These are phyloP conservation scores for Heliocybe sulcata DNA, from an alignment of 1,284 basidiomycete species.

Conservation along the genomic window DNA sequence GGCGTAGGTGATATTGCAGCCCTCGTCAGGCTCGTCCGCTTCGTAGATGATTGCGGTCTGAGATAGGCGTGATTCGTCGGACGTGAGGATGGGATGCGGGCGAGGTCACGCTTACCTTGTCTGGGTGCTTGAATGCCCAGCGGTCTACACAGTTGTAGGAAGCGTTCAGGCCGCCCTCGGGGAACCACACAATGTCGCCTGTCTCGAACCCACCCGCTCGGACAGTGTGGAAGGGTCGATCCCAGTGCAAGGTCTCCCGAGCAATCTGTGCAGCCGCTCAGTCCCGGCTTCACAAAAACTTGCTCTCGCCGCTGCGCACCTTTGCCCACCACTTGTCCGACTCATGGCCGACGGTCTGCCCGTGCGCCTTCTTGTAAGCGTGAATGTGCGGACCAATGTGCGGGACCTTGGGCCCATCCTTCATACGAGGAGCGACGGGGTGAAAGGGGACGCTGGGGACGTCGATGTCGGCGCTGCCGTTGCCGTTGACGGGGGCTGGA, in stretches of 20 bases:
- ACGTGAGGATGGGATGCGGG: conserved; percentile 1
- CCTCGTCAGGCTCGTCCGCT: conserved; percentile 89
- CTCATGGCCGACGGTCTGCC: conserved; percentile 64
- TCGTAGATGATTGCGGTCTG: conserved; percentile 97
- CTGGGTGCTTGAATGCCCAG: conserved; percentile 87
- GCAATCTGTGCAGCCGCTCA: conserved; percentile 50
- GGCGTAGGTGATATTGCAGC: conserved; percentile 72
- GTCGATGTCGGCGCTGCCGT: conserved; percentile 17
- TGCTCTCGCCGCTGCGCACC: conserved; percentile 32
- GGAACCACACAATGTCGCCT: conserved; percentile 95
- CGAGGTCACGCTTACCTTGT: conserved; percentile 54
- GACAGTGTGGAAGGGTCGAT: conserved; percentile 87
- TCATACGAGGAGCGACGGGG: conserved; percentile 66
- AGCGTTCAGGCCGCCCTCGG: conserved; percentile 83
- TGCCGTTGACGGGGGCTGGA: not conserved
- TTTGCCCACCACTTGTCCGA: conserved; percentile 86
- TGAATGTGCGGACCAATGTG: conserved; percentile 73
- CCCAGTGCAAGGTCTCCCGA: conserved; percentile 81
- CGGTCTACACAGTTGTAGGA: conserved; percentile 98
- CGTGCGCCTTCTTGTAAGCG: conserved; percentile 62
- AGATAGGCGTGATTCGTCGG: not conserved
- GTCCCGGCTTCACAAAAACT: not conserved
- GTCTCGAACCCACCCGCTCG: conserved; percentile 78
- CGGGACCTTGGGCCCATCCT: conserved; percentile 51
- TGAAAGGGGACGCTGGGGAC: conserved; percentile 28